Conservation (phyloP, 2,329 filamentous ascomycete genomes). For the Paraphaeosphaeria minitans region DNA sequence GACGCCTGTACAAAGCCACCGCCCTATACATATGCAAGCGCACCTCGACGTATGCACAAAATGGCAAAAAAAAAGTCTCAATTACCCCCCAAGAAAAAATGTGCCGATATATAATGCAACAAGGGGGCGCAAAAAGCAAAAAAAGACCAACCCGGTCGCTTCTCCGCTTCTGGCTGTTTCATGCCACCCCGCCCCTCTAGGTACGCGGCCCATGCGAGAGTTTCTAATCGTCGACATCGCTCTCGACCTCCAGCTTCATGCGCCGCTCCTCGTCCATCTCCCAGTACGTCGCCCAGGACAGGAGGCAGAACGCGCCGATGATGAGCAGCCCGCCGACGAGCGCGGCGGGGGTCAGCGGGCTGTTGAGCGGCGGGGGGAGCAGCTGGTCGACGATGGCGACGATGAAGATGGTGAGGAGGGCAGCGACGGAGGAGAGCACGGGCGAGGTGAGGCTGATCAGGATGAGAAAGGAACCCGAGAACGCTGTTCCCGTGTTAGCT, state of each 20-base stretch:
- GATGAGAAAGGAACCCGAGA: constrained; percentile 90
- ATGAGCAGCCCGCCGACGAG: constrained; percentile 85
- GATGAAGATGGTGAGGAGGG: constrained; percentile 93
- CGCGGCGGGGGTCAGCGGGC: constrained; percentile 74
- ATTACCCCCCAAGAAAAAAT: too few relatives aligned
- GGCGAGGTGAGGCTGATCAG: constrained; percentile 92
- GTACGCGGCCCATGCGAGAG: too few relatives aligned
- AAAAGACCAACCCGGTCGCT: too few relatives aligned
- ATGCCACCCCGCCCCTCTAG: too few relatives aligned
- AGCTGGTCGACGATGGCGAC: constrained; percentile 92
- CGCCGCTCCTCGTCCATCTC: constrained; percentile 87
- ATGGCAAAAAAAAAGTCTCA: too few relatives aligned
- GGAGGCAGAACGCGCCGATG: constrained; percentile 80
- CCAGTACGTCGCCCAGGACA: constrained; percentile 89
- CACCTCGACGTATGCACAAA: too few relatives aligned
- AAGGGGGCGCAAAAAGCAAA: too few relatives aligned
- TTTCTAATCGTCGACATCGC: constrained; percentile 51
- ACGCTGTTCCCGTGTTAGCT: constrained; percentile 54
- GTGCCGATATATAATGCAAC: too few relatives aligned
- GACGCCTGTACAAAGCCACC: too few relatives aligned
- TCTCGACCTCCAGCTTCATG: constrained; percentile 57
- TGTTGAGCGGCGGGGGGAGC: constrained; percentile 70
- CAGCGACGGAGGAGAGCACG: constrained; percentile 89
- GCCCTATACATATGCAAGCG: too few relatives aligned
- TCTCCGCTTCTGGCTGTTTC: too few relatives aligned